Base-by-base conservation (phyloP, 352 stramenopile genomes). In the Bremia lactucae region DNA sequence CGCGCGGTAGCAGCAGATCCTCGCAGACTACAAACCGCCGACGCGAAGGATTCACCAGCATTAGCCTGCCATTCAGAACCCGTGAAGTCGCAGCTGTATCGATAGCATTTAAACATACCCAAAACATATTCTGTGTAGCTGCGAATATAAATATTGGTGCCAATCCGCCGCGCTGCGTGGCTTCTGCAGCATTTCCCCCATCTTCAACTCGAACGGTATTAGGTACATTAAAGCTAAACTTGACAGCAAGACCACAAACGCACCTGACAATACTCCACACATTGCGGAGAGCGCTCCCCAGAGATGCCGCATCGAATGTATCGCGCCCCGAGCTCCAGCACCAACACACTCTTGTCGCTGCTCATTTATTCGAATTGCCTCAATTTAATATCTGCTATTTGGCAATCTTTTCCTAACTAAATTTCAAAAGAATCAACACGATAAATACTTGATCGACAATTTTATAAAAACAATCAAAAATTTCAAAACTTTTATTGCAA, bases 21-120 rank as follows among this genome's bases (percentile, higher is more conserved):
- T 93, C 80, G 47, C 75, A 83, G 21, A 93, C 49, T 13, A 90
- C 65, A 42, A 93, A 71, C 15, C 72, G 75, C 11, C 77, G 75
- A 24, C 82, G 75, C 23, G 61, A 68, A 26, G 77, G 77, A 37
- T 84, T 86, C 40, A 89, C 74, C 19, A 77, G 72, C 41, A 93
- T 50, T 33, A 70, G 39, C 38, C 73, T 87, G 36, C 4, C 33
- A 39, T 31, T 31, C 19, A 39, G 10, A 15, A 6, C 2, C 10
- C 4, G 6, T 1, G 51, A n/a, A 55, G 22, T n/a, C 10, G 16
- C 19, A 13, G 10, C 22, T 40, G 2, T 13, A 36, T 8, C 14
- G 4, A 25, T 9, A 8, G 16, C 16, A 11, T 29, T 14, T 2
- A 10, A 2, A 80, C 75, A n/a, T 43, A 93, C 80, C 87, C 60